phyloP scores from a whole-genome alignment of 75 land plant species.

The Isoetes taiwanensis region DNA sequence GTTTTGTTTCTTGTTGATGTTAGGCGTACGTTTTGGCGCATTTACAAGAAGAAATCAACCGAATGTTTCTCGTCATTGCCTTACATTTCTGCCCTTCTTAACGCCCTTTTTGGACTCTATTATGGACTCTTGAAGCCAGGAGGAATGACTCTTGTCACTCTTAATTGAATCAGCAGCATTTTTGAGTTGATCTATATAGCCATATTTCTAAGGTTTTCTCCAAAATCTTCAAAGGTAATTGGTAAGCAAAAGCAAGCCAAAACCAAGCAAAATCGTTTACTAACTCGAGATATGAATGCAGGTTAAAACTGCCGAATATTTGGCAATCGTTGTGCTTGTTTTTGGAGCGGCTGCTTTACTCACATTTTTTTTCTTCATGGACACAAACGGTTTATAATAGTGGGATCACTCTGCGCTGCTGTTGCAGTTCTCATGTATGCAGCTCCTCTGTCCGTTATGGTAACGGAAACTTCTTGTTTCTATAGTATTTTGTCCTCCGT shows the following conservation, averaged over 20 bases:
- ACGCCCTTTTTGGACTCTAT: constrained; percentile 47
- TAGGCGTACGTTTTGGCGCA: constrained; percentile 37
- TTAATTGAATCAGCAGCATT: constrained; percentile 39
- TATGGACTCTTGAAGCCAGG: constrained; percentile 52
- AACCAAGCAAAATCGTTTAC: too few relatives aligned
- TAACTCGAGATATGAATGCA: too few relatives aligned
- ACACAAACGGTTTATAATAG: constrained; percentile 13
- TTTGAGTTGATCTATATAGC: constrained; percentile 40
- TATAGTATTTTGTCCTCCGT: too few relatives aligned
- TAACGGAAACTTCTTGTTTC: too few relatives aligned
- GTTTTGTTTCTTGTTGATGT: too few relatives aligned
- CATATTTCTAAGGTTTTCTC: constrained; percentile 40
- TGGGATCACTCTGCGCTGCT: constrained; percentile 46
- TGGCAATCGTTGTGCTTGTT: too few relatives aligned
- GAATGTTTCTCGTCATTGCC: constrained; percentile 43
- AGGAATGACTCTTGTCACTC: constrained; percentile 38
- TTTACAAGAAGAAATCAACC: constrained; percentile 57
- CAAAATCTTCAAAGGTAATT: constrained; percentile 35
- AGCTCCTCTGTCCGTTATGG: constrained; percentile 54
- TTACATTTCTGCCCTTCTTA: constrained; percentile 40
- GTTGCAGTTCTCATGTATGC: constrained; percentile 44
- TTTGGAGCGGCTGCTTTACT: too few relatives aligned
- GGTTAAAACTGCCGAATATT: too few relatives aligned
- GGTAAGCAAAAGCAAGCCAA: too few relatives aligned
- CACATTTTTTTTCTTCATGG: too few relatives aligned